Conservation (phyloP, 768 basidiomycete genomes). For the Mycena epipterygia region DNA sequence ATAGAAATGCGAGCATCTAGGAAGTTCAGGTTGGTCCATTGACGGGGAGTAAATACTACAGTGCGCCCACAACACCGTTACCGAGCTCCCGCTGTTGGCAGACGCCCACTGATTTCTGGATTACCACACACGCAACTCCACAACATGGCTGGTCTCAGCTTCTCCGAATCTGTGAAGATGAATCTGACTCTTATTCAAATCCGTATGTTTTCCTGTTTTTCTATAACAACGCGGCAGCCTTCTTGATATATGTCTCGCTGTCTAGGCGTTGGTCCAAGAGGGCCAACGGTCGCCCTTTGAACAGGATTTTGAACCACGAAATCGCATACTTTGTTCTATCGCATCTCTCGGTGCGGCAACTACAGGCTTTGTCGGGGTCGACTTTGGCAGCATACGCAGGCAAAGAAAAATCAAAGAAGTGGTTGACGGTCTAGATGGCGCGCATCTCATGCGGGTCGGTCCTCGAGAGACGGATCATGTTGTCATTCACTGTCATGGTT, state of each 20-base stretch:
- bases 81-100: no score
- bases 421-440: conserved; percentile 5
- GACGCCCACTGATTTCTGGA: no score
- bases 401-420: background rate
- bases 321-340: conserved; percentile 11
- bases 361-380: conserved; percentile 21
- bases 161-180: conserved; percentile 6
- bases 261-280: conserved; percentile 18
- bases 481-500: conserved; percentile 24
- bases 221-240: background rate
- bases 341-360: conserved; percentile 16
- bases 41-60: no score
- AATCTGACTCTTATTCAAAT: conserved; percentile 13
- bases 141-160: background rate
- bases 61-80: no score
- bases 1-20: no score
- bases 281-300: conserved; percentile 21
- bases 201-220: background rate
- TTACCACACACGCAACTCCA: background rate
- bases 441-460: conserved; percentile 21
- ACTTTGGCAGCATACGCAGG: background rate
- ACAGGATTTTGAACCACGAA: background rate
- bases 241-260: conserved; percentile 7
- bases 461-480: conserved; percentile 5
- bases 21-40: no score